Base-by-base conservation (phyloP, 257 asterid species). In the Przewalskia tangutica region DNA sequence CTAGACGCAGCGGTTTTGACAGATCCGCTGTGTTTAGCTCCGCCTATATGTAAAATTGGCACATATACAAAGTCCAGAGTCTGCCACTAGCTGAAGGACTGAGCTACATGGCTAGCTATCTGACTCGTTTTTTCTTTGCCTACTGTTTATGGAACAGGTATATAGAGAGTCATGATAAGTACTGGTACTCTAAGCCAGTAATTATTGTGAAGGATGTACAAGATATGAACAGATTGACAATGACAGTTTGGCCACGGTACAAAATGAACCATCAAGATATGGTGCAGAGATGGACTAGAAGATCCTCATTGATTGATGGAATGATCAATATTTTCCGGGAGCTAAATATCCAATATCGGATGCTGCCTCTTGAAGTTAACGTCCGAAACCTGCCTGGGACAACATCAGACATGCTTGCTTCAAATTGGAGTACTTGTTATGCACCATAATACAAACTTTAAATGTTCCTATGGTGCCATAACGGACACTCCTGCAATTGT, bases 251-350 rank as follows among this genome's bases (percentile, higher is more conserved):
- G 97, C 91, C 82, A 8, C 83, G 89, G 0, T 97, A 93, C 89
- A 91, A 63, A 18, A 95, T 93, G 91, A 95, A 95, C 83, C 86
- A 84, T 77, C 98, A 95, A 79, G 93, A 95, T 83, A 95, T 95
- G 98, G 94, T 94, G 5, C 92, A 93, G 89, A 91, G 97, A 82
- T 95, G 91, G 90, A 59, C 48, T 4, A 87, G 99, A 81, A 90
- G 98, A 84, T 87, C 95, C n/a, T 88, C 86, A 67, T 86, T 94
- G 51, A 91, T 95, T 0, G 97, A 88, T 88, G 97, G 91, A 83
- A 90, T 94, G 97, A 84, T 95, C 54, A 91, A 88, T 73, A 85
- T 82, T 20, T 92, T 95, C 84, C 81, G 87, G 83, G 97, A 93
- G 59, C 99, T 95, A 11, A 94, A 91, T 46, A 90, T 95, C 13